Evolutionary conservation across 495 filamentous ascomycete species (phyloP).

Genomic region (Penicillium atrosanguineum): DNA sequence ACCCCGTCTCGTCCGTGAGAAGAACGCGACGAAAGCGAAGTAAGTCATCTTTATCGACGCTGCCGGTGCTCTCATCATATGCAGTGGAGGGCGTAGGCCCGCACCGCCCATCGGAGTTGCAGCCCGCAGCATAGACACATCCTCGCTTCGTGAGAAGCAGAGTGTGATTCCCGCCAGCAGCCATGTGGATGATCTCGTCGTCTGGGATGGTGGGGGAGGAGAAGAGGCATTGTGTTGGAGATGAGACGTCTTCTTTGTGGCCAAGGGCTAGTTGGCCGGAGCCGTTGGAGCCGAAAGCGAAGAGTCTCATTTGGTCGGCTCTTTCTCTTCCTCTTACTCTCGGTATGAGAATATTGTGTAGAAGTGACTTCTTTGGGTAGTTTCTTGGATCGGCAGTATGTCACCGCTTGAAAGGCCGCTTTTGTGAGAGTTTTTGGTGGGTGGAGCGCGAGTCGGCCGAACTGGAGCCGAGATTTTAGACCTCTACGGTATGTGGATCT

Average conservation of each 20-base stretch:
- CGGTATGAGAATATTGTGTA: not conserved
- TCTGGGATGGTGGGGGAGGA: conserved; percentile 15
- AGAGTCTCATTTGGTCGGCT: conserved; percentile 47
- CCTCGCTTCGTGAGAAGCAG: conserved; percentile 61
- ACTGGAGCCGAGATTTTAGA: not conserved
- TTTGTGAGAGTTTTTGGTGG: not conserved
- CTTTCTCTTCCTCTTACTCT: no score
- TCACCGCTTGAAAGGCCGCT: conserved; percentile 5
- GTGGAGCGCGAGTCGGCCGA: no score
- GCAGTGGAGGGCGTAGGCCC: conserved; percentile 9
- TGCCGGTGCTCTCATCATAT: not conserved
- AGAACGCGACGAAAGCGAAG: conserved; percentile 28
- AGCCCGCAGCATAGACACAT: conserved; percentile 61
- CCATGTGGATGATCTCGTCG: conserved; percentile 44
- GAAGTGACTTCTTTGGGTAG: not conserved
- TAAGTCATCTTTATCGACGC: conserved; percentile 4
- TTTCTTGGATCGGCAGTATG: not conserved
- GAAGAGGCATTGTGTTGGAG: conserved; percentile 60
- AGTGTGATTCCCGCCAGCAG: conserved; percentile 86
- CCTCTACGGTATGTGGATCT: not conserved
- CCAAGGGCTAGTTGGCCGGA: conserved; percentile 82
- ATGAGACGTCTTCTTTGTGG: conserved; percentile 69
- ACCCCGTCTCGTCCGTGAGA: conserved; percentile 15
- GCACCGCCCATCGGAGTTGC: conserved; percentile 50
- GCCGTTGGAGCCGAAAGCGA: conserved; percentile 89